Percentiles rank a stretch among this genome's conserved stretches.
Conservation (phyloP, 1,284 basidiomycete species). For the Apiotrichum akiyoshidainum region DNA sequence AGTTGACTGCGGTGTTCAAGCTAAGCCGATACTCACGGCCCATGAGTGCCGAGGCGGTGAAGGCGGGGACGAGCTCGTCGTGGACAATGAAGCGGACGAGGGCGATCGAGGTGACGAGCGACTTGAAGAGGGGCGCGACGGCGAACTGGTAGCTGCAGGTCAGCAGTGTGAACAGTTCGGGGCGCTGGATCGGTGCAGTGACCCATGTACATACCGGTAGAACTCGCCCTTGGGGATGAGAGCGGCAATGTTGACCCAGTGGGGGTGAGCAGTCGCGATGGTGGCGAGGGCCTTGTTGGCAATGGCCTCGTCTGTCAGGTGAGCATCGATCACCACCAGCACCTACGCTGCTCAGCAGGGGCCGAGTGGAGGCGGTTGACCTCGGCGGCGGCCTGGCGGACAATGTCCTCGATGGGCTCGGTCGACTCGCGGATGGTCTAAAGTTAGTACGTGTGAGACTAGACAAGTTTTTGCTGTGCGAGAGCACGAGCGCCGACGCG, state of each 20-base stretch:
- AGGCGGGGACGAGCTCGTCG: conserved; percentile 45
- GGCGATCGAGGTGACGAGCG: conserved; percentile 42
- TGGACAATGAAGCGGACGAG: conserved; percentile 47
- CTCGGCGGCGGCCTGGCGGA: conserved; percentile 39
- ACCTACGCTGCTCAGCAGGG: conserved; percentile 39
- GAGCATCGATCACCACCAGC: neutral
- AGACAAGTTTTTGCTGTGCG: neutral
- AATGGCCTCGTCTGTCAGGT: conserved; percentile 35
- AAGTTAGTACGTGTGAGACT: neutral
- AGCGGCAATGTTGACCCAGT: conserved; percentile 39
- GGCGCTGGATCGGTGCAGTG: no score
- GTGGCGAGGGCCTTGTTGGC: conserved; percentile 38
- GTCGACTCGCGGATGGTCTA: conserved; percentile 46
- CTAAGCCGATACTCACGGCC: conserved; percentile 39
- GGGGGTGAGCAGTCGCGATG: conserved; percentile 27
- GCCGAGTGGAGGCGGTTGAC: conserved; percentile 48
- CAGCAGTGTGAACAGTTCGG: neutral
- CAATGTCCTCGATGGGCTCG: conserved; percentile 46
- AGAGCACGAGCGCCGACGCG: neutral
- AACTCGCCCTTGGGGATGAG: conserved; percentile 49
- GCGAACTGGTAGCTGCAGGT: conserved; percentile 43
- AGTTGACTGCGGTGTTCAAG: no score
- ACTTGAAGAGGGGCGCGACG: conserved; percentile 38
- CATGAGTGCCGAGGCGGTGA: conserved; percentile 39
- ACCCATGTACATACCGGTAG: conserved; percentile 35